Percentiles rank a stretch among this genome's conserved stretches.
phyloP scores from a whole-genome alignment of 805 yeast species.

The Candida easanensis region DNA sequence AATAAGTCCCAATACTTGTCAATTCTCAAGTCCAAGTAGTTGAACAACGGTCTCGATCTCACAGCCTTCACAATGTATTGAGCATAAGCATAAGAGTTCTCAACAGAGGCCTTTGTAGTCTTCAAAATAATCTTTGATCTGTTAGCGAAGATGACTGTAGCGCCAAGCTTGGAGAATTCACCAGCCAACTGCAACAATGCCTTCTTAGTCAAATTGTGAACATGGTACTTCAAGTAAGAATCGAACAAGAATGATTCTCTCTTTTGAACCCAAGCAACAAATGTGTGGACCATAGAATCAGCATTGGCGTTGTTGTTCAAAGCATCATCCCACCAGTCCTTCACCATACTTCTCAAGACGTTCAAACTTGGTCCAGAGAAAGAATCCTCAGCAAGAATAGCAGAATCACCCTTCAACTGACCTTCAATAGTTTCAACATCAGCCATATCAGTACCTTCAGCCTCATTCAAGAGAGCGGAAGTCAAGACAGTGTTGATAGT shows the following conservation, averaged over 20 bases:
- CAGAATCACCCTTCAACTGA: slow-evolving; percentile 25
- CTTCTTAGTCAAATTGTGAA: slow-evolving; percentile 81
- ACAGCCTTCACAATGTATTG: slow-evolving; percentile 77
- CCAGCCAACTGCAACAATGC: slow-evolving; percentile 76
- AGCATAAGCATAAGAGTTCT: slow-evolving; percentile 87
- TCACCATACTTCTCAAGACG: slow-evolving; percentile 71
- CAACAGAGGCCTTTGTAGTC: slow-evolving; percentile 76
- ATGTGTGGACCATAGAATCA: slow-evolving; percentile 76
- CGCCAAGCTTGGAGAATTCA: slow-evolving; percentile 78
- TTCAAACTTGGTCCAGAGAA: slow-evolving; percentile 73
- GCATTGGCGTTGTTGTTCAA: slow-evolving; percentile 64
- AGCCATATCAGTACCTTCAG: slow-evolving; percentile 79
- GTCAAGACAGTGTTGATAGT: slow-evolving; percentile 85
- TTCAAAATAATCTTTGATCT: slow-evolving; percentile 68
- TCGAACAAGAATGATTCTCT: slow-evolving; percentile 74
- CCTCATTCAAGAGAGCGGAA: slow-evolving; percentile 79
- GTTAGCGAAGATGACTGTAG: slow-evolving; percentile 75
- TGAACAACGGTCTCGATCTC: slow-evolving; percentile 77
- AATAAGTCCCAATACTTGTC: slow-evolving; percentile 87
- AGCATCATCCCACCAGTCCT: slow-evolving; percentile 94
- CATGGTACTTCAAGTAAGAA: slow-evolving; percentile 76
- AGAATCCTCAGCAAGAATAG: slow-evolving; percentile 71
- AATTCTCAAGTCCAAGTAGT: slow-evolving; percentile 72
- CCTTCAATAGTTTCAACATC: slow-evolving; percentile 38
- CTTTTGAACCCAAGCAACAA: slow-evolving; percentile 84